These are phyloP conservation scores for Sophora flavescens DNA, from an alignment of 306 rosid species.

Conservation along the genomic window DNA sequence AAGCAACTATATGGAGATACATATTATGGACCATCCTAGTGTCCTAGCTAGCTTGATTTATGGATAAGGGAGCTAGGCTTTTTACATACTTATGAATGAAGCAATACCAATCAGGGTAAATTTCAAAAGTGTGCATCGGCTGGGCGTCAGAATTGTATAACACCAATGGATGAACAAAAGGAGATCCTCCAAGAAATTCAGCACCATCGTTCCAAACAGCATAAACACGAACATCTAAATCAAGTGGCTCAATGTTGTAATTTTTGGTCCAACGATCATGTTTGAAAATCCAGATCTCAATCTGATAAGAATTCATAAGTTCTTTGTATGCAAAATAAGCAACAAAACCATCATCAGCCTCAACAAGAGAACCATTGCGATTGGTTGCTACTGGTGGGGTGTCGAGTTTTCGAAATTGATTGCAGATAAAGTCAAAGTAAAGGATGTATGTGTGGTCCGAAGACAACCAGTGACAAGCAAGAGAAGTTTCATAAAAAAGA, in stretches of 20 bases:
- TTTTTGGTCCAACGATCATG: not conserved
- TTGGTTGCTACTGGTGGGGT: too few species aligned
- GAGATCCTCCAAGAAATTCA: not conserved
- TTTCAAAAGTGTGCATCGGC: too few species aligned
- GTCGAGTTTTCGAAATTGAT: conserved; percentile 1
- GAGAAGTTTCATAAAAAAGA: not conserved
- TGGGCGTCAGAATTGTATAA: too few species aligned
- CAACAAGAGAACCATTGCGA: not conserved
- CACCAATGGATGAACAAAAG: too few species aligned
- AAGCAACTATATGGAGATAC: not conserved
- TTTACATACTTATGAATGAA: too few species aligned
- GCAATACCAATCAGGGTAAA: too few species aligned
- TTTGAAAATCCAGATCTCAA: conserved; percentile 15
- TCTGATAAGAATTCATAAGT: too few species aligned
- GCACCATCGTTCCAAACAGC: not conserved
- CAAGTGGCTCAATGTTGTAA: not conserved
- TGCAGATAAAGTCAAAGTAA: conserved; percentile 14
- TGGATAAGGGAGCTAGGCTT: too few species aligned
- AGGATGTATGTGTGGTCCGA: not conserved
- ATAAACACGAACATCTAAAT: too few species aligned
- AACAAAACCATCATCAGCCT: not conserved
- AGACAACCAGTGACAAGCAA: conserved; percentile 12
- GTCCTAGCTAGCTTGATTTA: too few species aligned
- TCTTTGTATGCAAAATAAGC: not conserved
- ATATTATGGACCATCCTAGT: too few species aligned